Conservation (phyloP, 208 protist species). For the Leptomonas pyrrhocoris region DNA sequence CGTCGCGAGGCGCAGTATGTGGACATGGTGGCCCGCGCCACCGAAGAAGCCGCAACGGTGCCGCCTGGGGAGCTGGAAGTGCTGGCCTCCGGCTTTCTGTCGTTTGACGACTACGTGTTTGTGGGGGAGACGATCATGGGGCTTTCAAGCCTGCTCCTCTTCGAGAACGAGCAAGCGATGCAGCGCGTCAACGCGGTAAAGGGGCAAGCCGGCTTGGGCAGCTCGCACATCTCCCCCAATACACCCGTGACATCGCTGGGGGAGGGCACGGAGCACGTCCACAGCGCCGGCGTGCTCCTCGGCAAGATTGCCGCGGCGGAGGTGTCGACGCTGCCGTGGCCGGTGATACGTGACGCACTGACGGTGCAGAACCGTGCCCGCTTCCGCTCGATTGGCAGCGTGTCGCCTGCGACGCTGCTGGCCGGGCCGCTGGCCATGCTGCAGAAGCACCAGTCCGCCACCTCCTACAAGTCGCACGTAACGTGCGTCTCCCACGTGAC, state of each 20-base stretch:
- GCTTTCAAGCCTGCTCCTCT: slow-evolving; percentile 11
- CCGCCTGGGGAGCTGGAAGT: slow-evolving; percentile 43
- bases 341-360: slow-evolving; percentile 20
- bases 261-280: not conserved
- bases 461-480: not conserved
- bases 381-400: not conserved
- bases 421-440: not conserved
- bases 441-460: not conserved
- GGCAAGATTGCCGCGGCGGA: not conserved
- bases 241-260: not conserved
- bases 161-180: not conserved
- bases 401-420: slow-evolving; percentile 1
- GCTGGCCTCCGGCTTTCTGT: slow-evolving; percentile 44
- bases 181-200: not conserved
- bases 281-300: not conserved
- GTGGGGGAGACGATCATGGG: slow-evolving; percentile 22
- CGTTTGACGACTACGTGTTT: slow-evolving; percentile 18
- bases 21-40: not conserved
- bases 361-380: not conserved
- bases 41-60: not conserved
- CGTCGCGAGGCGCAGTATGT: not conserved
- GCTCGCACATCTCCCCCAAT: not conserved
- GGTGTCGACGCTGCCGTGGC: slow-evolving; percentile 5
- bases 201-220: not conserved
- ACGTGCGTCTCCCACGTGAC: not conserved